These are phyloP conservation scores for Nakazawaea anatomiae DNA, from an alignment of 805 yeast species.

Conservation along the genomic window DNA sequence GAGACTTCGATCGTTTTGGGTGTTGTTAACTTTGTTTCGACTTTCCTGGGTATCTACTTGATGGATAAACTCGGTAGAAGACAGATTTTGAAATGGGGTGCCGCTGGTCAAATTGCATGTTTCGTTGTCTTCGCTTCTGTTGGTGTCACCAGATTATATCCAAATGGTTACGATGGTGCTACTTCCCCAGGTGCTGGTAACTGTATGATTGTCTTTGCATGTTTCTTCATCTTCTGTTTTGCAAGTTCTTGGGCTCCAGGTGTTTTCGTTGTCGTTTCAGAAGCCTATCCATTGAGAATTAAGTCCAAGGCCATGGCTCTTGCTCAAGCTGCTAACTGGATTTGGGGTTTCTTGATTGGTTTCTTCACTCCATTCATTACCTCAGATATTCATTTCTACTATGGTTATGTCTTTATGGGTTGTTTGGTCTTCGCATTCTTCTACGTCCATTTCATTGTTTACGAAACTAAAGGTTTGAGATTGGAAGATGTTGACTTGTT, in stretches of 20 bases:
- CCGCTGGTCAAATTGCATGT: constrained; percentile 50
- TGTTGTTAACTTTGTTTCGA: constrained; percentile 48
- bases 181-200: constrained; percentile 49
- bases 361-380: constrained; percentile 57
- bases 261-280: constrained; percentile 54
- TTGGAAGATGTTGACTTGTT: constrained; percentile 65
- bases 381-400: constrained; percentile 41
- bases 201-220: constrained; percentile 46
- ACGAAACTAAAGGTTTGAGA: constrained; percentile 62
- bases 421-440: constrained; percentile 50
- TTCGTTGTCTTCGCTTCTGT: constrained; percentile 55
- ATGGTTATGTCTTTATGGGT: constrained; percentile 47
- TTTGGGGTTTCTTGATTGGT: constrained; percentile 64
- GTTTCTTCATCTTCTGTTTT: constrained; percentile 62
- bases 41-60: constrained; percentile 44
- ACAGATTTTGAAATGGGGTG: constrained; percentile 42
- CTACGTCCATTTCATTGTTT: constrained; percentile 50
- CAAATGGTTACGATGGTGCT: constrained; percentile 28
- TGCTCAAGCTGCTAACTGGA: constrained; percentile 70
- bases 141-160: constrained; percentile 45
- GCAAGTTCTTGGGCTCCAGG: constrained; percentile 78
- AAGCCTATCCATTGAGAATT: constrained; percentile 59
- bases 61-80: constrained; percentile 55
- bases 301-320: constrained; percentile 65
- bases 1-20: constrained; percentile 54